These are phyloP conservation scores for Straminergon stramineum DNA, from an alignment of 225 moss, liverwort and hornwort species.

Conservation along the genomic window DNA sequence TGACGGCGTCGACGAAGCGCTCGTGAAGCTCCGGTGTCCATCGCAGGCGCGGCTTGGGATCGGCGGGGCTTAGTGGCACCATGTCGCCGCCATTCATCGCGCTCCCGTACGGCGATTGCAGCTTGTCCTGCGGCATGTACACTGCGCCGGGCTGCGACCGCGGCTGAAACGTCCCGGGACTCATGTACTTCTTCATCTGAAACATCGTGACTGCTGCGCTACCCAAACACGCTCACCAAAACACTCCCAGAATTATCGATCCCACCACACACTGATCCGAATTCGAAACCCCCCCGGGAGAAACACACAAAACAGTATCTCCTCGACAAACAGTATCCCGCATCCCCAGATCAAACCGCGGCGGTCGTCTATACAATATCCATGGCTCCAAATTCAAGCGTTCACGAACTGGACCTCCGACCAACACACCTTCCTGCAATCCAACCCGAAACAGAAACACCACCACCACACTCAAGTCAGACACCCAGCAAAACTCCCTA, in stretches of 20 bases:
- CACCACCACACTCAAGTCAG: not conserved
- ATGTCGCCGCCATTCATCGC: slow-evolving; percentile 37
- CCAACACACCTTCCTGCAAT: slow-evolving; percentile 3
- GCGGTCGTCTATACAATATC: slow-evolving; percentile 15
- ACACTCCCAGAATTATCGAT: not conserved
- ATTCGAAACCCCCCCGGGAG: not conserved
- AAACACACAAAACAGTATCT: not conserved
- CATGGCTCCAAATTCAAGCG: slow-evolving; percentile 10
- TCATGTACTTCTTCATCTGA: slow-evolving; percentile 52
- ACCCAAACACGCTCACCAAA: not conserved
- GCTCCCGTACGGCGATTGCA: slow-evolving; percentile 34
- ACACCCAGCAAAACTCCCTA: not conserved
- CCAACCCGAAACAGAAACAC: not conserved
- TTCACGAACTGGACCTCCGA: not conserved
- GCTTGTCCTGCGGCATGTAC: slow-evolving; percentile 20
- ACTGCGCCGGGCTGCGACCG: slow-evolving; percentile 11
- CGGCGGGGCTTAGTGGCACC: slow-evolving; percentile 37
- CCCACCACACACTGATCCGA: not conserved
- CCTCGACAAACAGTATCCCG: not conserved
- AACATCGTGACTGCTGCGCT: slow-evolving; percentile 5
- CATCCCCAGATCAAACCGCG: not conserved
- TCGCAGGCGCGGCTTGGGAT: slow-evolving; percentile 50
- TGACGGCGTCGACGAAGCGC: slow-evolving; percentile 47
- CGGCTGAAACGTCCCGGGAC: slow-evolving; percentile 31
- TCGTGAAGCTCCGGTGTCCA: slow-evolving; percentile 57